A percentile compares a stretch with the other conserved stretches of the same genome.
Conservation (phyloP, 2,329 filamentous ascomycete species). For the Talaromyces albobiverticillius region DNA sequence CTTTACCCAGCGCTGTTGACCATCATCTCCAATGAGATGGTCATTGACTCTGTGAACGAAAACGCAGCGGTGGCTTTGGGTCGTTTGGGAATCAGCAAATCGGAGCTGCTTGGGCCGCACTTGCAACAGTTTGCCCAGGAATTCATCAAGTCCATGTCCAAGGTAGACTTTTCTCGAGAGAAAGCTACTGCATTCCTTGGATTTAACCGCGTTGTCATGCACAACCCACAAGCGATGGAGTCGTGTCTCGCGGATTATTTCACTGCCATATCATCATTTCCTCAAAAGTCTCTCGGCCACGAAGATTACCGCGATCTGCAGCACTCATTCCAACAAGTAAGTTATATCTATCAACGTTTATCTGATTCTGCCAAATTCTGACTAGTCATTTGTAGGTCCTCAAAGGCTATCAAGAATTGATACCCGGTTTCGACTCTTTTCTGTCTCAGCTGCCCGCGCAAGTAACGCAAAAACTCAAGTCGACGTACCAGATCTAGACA, state of each 20-base stretch:
- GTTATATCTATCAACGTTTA: constrained; percentile 23
- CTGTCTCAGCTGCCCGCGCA: constrained; percentile 39
- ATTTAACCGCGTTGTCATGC: constrained; percentile 78
- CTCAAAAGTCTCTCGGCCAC: constrained; percentile 59
- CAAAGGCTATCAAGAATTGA: constrained; percentile 47
- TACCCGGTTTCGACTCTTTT: constrained; percentile 47
- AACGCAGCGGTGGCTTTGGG: constrained; percentile 94
- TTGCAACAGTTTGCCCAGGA: constrained; percentile 76
- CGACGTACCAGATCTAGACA: constrained; percentile 40
- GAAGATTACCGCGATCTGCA: constrained; percentile 61
- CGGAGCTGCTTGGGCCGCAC: constrained; percentile 72
- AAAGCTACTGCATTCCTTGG: constrained; percentile 92
- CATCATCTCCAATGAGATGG: constrained; percentile 80
- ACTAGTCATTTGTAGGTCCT: constrained; percentile 31
- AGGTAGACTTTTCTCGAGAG: constrained; percentile 84
- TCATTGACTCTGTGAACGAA: constrained; percentile 83
- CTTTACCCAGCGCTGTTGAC: constrained; percentile 74
- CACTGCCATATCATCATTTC: constrained; percentile 71
- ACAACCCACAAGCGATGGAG: constrained; percentile 91
- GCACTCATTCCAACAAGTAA: constrained; percentile 72
- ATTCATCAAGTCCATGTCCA: constrained; percentile 77
- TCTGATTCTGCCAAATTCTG: not conserved
- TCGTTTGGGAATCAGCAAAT: constrained; percentile 75
- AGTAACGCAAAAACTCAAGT: constrained; percentile 41
- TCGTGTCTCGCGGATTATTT: constrained; percentile 80